Percentiles rank a stretch among this genome's conserved stretches.
Evolutionary conservation across 805 yeast species (phyloP).

Genomic region (Barnettozyma pratensis): DNA sequence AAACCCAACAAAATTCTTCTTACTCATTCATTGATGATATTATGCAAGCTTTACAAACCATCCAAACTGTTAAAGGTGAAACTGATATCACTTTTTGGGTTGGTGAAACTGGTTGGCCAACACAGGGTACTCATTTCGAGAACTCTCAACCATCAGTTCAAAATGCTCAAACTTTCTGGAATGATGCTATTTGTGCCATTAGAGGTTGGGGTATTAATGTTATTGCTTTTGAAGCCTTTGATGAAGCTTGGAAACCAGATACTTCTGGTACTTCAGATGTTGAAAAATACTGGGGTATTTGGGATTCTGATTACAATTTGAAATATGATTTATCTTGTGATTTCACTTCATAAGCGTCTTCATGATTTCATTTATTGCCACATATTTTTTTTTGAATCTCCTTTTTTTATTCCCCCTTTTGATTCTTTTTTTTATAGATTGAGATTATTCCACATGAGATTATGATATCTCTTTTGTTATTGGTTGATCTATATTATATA

Average conservation of each 20-base stretch:
- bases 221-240: slow-evolving; percentile 89
- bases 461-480: too few relatives aligned
- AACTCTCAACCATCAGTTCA: slow-evolving; percentile 58
- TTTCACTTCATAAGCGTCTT: slow-evolving; percentile 28
- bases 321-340: slow-evolving; percentile 47
- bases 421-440: not conserved
- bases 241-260: slow-evolving; percentile 94
- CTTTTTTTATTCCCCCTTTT: not conserved
- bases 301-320: slow-evolving; percentile 43
- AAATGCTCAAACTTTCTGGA: slow-evolving; percentile 81
- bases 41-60: slow-evolving; percentile 91
- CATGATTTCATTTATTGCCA: not conserved
- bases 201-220: slow-evolving; percentile 96
- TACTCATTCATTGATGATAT: slow-evolving; percentile 94
- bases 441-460: too few relatives aligned
- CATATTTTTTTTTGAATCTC: not conserved
- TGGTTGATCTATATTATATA: too few relatives aligned
- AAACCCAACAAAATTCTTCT: slow-evolving; percentile 73
- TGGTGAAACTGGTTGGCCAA: slow-evolving; percentile 98
- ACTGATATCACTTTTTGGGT: slow-evolving; percentile 89
- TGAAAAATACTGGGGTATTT: slow-evolving; percentile 95
- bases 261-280: slow-evolving; percentile 81
- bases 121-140: slow-evolving; percentile 73
- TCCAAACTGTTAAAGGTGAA: slow-evolving; percentile 82
- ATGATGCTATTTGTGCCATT: slow-evolving; percentile 84